A percentile compares a stretch with the other conserved stretches of the same genome.
phyloP scores from a whole-genome alignment of 257 asterid genomes.

The Penstemon davidsonii region DNA sequence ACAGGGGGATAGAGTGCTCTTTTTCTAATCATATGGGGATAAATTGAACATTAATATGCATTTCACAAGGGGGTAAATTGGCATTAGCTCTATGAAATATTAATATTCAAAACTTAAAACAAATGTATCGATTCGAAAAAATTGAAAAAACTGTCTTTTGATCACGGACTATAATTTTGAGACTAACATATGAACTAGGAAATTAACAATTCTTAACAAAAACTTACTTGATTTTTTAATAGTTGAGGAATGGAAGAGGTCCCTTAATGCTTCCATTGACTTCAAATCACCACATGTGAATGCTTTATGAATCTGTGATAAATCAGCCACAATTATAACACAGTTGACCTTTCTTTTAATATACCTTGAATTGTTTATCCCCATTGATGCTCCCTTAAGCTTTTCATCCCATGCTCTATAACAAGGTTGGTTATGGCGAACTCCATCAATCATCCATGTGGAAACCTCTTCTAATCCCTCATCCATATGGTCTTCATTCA shows the following conservation, averaged over 20 bases:
- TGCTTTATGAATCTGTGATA: slow-evolving; percentile 44
- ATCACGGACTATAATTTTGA: not conserved
- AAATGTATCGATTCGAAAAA: too few relatives aligned
- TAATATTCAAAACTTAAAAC: too few relatives aligned
- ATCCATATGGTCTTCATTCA: slow-evolving; percentile 35
- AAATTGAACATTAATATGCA: too few relatives aligned
- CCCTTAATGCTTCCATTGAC: slow-evolving; percentile 44
- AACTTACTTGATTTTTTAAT: slow-evolving; percentile 53
- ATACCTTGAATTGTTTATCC: slow-evolving; percentile 33
- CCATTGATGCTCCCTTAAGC: slow-evolving; percentile 9
- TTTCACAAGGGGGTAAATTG: too few relatives aligned
- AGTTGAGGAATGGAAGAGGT: slow-evolving; percentile 44
- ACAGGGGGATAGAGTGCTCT: too few relatives aligned
- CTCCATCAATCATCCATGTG: slow-evolving; percentile 57
- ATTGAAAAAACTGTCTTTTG: not conserved
- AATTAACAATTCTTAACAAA: not conserved
- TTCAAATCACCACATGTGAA: slow-evolving; percentile 50
- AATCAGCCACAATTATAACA: slow-evolving; percentile 62
- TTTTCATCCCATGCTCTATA: slow-evolving; percentile 40
- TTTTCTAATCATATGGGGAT: too few relatives aligned
- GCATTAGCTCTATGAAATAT: too few relatives aligned
- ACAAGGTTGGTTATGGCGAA: slow-evolving; percentile 65
- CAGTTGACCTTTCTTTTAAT: slow-evolving; percentile 54
- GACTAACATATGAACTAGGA: not conserved
- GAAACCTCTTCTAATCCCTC: slow-evolving; percentile 55